Conservation (phyloP, 495 filamentous ascomycete genomes). For the Penicillium daleae region DNA sequence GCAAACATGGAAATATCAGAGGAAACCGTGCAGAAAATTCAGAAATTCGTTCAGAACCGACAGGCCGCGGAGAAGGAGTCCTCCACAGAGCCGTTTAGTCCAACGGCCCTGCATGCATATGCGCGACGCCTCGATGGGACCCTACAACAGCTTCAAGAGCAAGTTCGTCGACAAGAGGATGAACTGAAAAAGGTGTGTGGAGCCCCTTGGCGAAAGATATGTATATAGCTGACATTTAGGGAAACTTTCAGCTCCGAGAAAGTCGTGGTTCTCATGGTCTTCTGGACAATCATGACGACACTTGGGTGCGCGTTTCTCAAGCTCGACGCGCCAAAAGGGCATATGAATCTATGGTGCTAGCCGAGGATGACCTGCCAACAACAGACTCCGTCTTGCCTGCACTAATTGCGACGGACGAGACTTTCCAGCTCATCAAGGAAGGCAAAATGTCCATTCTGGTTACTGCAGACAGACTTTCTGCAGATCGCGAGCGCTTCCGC, state of each 20-base stretch:
- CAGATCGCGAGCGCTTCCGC: slow-evolving; percentile 57
- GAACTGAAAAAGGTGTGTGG: slow-evolving; percentile 56
- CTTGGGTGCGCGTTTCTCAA: slow-evolving; percentile 53
- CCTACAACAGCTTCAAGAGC: slow-evolving; percentile 63
- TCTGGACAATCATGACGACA: slow-evolving; percentile 40
- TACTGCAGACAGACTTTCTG: slow-evolving; percentile 57
- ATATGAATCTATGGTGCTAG: slow-evolving; percentile 62
- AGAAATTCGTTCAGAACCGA: slow-evolving; percentile 43
- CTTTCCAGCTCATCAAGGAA: slow-evolving; percentile 63
- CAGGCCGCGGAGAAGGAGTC: slow-evolving; percentile 42
- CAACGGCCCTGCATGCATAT: slow-evolving; percentile 43
- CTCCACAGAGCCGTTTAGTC: slow-evolving; percentile 35
- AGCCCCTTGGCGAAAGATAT: background rate
- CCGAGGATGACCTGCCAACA: slow-evolving; percentile 65
- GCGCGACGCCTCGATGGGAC: slow-evolving; percentile 64
- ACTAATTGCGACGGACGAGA: slow-evolving; percentile 69
- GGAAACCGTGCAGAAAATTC: slow-evolving; percentile 41
- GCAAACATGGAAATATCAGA: slow-evolving; percentile 40
- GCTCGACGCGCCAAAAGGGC: slow-evolving; percentile 62
- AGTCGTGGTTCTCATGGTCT: slow-evolving; percentile 47
- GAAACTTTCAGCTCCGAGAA: slow-evolving; percentile 45
- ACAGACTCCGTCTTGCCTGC: slow-evolving; percentile 70
- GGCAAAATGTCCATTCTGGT: slow-evolving; percentile 61
- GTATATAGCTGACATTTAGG: slow-evolving; percentile 16
- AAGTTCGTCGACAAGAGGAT: slow-evolving; percentile 67